Evolutionary conservation across 129 eudicot species (phyloP).

Genomic region (Glebionis coronaria): DNA sequence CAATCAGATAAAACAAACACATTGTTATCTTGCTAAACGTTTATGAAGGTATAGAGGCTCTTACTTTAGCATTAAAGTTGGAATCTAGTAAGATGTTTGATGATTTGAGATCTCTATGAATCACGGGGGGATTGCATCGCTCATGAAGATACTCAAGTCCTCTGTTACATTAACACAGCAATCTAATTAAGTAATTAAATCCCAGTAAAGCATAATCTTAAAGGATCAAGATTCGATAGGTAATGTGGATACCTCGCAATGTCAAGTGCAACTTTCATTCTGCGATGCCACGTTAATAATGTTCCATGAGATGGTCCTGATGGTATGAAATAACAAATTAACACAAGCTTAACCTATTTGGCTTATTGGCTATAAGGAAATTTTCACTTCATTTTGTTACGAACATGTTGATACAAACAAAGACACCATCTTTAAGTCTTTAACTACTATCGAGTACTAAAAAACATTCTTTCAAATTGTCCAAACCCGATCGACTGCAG

Average conservation of each 20-base stretch:
- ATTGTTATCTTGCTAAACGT: not conserved
- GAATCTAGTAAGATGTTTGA: slow-evolving; percentile 90
- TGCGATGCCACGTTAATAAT: slow-evolving; percentile 67
- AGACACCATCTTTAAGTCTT: slow-evolving; percentile 1
- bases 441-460: no score
- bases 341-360: not conserved
- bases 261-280: slow-evolving; percentile 92
- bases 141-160: slow-evolving; percentile 94
- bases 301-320: slow-evolving; percentile 77
- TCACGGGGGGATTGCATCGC: slow-evolving; percentile 81
- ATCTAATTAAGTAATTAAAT: not conserved
- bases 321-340: slow-evolving; percentile 1
- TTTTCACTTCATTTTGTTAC: not conserved
- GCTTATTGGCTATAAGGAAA: not conserved
- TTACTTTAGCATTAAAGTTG: slow-evolving; percentile 89
- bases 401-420: not conserved
- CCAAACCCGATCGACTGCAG: no score
- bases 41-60: not conserved
- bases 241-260: slow-evolving; percentile 60
- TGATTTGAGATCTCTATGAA: slow-evolving; percentile 88
- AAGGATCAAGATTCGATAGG: not conserved
- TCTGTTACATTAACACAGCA: slow-evolving; percentile 37
- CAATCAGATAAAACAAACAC: slow-evolving; percentile 12
- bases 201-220: not conserved
- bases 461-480: no score